phyloP scores from a whole-genome alignment of 768 basidiomycete species.

The Psilocybe sp. region DNA sequence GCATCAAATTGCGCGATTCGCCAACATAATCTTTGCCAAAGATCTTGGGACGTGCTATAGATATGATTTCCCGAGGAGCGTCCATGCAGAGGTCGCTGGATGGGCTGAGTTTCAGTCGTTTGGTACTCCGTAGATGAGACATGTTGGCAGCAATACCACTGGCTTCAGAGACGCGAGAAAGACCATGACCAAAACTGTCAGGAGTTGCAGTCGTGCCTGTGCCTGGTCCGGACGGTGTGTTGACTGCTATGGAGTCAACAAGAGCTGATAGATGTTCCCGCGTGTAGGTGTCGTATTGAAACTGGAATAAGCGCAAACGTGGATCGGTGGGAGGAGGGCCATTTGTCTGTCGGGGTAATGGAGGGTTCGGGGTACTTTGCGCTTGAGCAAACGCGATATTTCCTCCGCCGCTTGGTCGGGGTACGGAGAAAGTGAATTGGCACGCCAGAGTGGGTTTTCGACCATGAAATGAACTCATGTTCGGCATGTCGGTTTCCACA shows the following conservation, averaged over 20 bases:
- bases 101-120: slow-evolving; percentile 79
- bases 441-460: slow-evolving; percentile 48
- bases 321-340: slow-evolving; percentile 57
- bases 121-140: slow-evolving; percentile 68
- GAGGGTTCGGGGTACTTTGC: slow-evolving; percentile 56
- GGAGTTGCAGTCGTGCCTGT: slow-evolving; percentile 47
- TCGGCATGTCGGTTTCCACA: slow-evolving; percentile 47
- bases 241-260: slow-evolving; percentile 91
- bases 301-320: slow-evolving; percentile 83
- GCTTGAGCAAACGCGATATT: slow-evolving; percentile 45
- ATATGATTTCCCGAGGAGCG: slow-evolving; percentile 42
- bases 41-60: slow-evolving; percentile 46
- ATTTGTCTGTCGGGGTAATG: slow-evolving; percentile 19
- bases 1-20: slow-evolving; percentile 75
- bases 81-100: slow-evolving; percentile 55
- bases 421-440: slow-evolving; percentile 76
- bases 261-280: slow-evolving; percentile 91
- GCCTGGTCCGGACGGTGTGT: slow-evolving; percentile 60
- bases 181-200: slow-evolving; percentile 39
- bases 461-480: slow-evolving; percentile 43
- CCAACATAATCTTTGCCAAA: slow-evolving; percentile 70
- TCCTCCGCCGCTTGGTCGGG: slow-evolving; percentile 31
- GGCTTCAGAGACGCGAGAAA: slow-evolving; percentile 48
- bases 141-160: slow-evolving; percentile 35
- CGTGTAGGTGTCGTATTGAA: slow-evolving; percentile 95